These are phyloP conservation scores for Prunus salicina DNA, from an alignment of 306 rosid species.

Conservation along the genomic window DNA sequence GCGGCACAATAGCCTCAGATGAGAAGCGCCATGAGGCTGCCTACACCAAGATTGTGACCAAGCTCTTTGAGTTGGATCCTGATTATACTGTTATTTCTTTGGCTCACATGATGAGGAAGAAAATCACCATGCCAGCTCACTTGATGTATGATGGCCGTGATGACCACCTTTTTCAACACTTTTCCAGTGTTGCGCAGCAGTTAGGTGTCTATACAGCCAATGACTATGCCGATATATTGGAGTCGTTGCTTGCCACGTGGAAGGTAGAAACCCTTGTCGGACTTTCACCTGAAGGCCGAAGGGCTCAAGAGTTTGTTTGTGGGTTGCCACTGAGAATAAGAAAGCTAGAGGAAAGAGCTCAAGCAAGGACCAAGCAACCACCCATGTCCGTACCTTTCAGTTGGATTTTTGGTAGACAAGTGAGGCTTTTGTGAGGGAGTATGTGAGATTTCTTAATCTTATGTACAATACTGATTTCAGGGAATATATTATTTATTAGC, in stretches of 20 bases:
- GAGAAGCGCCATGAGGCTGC: constrained; percentile 96
- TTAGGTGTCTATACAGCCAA: constrained; percentile 82
- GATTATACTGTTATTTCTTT: constrained; percentile 69
- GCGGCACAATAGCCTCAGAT: constrained; percentile 83
- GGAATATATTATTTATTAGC: too few species aligned
- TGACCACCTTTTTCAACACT: constrained; percentile 69
- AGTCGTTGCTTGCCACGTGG: constrained; percentile 87
- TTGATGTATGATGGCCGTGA: constrained; percentile 86
- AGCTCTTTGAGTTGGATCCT: constrained; percentile 84
- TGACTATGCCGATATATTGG: constrained; percentile 89
- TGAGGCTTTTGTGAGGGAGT: constrained; percentile 38
- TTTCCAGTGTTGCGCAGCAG: constrained; percentile 77
- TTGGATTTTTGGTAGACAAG: constrained; percentile 76
- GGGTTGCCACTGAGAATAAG: constrained; percentile 80
- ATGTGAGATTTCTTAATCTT: too few species aligned
- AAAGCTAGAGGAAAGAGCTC: constrained; percentile 83
- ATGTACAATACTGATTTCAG: too few species aligned
- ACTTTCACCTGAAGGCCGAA: constrained; percentile 70
- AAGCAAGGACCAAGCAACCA: constrained; percentile 55
- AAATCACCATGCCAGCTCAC: constrained; percentile 88
- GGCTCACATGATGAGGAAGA: constrained; percentile 98
- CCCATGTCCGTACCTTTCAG: constrained; percentile 43
- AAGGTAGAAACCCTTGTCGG: constrained; percentile 63
- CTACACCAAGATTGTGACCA: constrained; percentile 80
- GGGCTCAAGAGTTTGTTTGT: constrained; percentile 82